Evolutionary conservation across 345 rosid species (phyloP).

Genomic region (Mangifera indica): DNA sequence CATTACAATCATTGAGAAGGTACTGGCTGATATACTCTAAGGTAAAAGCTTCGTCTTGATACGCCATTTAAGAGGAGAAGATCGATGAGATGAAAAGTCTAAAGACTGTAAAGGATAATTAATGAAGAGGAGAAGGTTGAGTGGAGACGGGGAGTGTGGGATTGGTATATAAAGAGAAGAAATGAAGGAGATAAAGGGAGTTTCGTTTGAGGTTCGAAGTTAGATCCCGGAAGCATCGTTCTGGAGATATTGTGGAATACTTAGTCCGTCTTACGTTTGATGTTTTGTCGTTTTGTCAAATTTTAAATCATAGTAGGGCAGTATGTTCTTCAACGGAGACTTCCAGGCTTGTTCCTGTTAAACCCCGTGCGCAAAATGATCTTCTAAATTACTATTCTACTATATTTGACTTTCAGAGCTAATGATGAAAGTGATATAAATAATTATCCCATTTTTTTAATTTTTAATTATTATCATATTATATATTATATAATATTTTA

Average conservation of each 20-base stretch:
- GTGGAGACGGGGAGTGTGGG: constrained; percentile 32
- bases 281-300: neutral
- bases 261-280: no score
- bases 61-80: constrained; percentile 19
- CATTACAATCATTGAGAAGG: constrained; percentile 34
- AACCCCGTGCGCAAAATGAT: neutral
- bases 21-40: constrained; percentile 62
- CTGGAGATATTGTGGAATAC: no score
- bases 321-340: no score
- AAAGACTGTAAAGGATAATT: neutral
- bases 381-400: neutral
- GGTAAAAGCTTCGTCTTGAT: constrained; percentile 37
- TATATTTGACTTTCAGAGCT: neutral
- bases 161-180: constrained; percentile 23
- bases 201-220: constrained; percentile 32
- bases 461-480: no score
- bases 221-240: constrained; percentile 30
- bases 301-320: neutral
- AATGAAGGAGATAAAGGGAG: neutral
- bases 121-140: constrained; percentile 8
- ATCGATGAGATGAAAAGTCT: no score
- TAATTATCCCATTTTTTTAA: no score
- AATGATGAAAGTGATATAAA: no score
- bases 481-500: no score
- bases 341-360: constrained; percentile 1